phyloP scores from a whole-genome alignment of 2,329 filamentous ascomycete genomes.

The Apiospora saccharicola region DNA sequence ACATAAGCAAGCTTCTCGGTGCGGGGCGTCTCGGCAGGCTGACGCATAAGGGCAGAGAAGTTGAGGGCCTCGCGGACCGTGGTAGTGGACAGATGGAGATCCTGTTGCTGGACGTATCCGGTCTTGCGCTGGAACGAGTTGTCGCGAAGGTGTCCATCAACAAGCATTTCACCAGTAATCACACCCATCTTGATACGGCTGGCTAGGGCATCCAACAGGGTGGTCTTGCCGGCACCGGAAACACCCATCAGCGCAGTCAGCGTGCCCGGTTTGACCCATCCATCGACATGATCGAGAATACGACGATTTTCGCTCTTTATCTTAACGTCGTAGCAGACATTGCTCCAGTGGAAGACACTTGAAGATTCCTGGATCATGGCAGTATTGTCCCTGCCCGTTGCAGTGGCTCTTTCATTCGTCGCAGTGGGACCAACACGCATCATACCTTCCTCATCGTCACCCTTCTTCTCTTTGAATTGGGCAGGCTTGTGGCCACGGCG shows the following conservation, averaged over 20 bases:
- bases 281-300: conserved; percentile 83
- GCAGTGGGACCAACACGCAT: conserved; percentile 51
- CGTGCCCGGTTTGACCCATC: conserved; percentile 91
- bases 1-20: conserved; percentile 87
- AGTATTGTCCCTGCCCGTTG: conserved; percentile 45
- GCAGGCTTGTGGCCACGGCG: conserved; percentile 68
- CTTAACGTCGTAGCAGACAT: conserved; percentile 77
- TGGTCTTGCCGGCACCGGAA: conserved; percentile 89
- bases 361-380: conserved; percentile 62
- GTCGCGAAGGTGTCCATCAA: conserved; percentile 70
- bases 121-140: conserved; percentile 87
- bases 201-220: conserved; percentile 83
- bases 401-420: conserved; percentile 46
- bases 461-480: conserved; percentile 64
- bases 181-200: conserved; percentile 85
- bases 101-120: conserved; percentile 90
- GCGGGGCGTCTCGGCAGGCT: conserved; percentile 75
- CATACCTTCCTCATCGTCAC: conserved; percentile 61
- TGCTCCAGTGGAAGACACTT: conserved; percentile 84
- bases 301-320: conserved; percentile 77
- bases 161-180: conserved; percentile 79
- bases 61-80: conserved; percentile 89
- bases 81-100: conserved; percentile 81
- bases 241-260: conserved; percentile 89
- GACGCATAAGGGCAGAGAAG: conserved; percentile 86